These are phyloP conservation scores for Gelatoporia subvermispora DNA, from an alignment of 768 basidiomycete genomes.

Conservation along the genomic window DNA sequence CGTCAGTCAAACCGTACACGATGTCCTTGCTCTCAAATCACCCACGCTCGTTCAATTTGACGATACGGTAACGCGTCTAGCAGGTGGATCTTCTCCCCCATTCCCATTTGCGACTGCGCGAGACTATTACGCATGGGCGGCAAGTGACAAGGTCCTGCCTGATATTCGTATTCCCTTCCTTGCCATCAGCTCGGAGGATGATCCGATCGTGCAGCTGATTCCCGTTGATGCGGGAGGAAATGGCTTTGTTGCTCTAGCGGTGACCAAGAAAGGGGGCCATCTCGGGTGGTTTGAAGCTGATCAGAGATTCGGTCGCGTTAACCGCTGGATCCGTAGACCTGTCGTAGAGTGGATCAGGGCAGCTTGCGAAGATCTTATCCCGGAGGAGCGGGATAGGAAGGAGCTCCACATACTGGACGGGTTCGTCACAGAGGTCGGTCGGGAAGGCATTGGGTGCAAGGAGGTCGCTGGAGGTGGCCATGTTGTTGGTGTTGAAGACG, in stretches of 20 bases:
- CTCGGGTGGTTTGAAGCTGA: constrained; percentile 73
- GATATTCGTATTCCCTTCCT: constrained; percentile 70
- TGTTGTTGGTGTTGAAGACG: constrained; percentile 48
- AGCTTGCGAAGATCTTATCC: constrained; percentile 47
- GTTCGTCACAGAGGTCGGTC: constrained; percentile 55
- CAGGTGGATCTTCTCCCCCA: constrained; percentile 53
- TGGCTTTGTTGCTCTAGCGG: constrained; percentile 50
- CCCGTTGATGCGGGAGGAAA: constrained; percentile 54
- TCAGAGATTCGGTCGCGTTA: constrained; percentile 22
- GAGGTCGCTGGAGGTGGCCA: constrained; percentile 49
- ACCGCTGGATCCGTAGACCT: constrained; percentile 59
- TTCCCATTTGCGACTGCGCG: constrained; percentile 42
- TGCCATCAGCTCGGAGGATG: constrained; percentile 70
- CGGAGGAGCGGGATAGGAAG: constrained; percentile 26
- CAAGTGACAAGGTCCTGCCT: constrained; percentile 56
- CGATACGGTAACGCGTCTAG: constrained; percentile 57
- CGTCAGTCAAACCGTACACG: constrained; percentile 43
- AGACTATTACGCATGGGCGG: constrained; percentile 48
- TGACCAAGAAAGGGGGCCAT: constrained; percentile 69
- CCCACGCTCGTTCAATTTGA: constrained; percentile 59
- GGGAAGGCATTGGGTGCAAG: constrained; percentile 52
- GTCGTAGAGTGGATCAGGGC: constrained; percentile 69
- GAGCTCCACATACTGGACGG: constrained; percentile 50
- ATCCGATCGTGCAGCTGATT: constrained; percentile 65
- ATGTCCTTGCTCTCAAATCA: constrained; percentile 43